Evolutionary conservation across 805 yeast species (phyloP).

Genomic region (Kluyveromyces nonfermentans): DNA sequence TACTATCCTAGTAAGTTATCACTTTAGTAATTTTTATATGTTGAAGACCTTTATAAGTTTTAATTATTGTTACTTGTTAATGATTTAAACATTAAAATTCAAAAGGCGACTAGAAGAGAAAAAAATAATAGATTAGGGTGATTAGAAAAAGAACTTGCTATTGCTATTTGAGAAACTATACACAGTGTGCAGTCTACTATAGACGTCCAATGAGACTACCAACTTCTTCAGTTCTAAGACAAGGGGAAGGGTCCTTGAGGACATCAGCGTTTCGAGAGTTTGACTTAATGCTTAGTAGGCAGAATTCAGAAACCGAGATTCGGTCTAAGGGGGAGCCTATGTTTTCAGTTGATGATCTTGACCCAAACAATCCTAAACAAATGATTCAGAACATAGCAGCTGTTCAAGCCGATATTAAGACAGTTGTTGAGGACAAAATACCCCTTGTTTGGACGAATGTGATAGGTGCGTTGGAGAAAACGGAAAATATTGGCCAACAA

Average conservation of each 20-base stretch:
- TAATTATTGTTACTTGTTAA: too few species aligned
- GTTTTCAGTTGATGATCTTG: not conserved
- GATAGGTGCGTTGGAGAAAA: conserved; percentile 38
- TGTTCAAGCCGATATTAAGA: conserved; percentile 42
- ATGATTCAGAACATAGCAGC: conserved; percentile 44
- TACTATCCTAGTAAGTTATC: too few species aligned
- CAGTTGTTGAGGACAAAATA: conserved; percentile 45
- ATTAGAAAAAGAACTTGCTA: too few species aligned
- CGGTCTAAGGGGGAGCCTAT: not conserved
- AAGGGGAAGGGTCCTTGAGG: not conserved
- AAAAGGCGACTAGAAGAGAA: too few species aligned
- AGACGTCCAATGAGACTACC: not conserved
- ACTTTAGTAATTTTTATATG: too few species aligned
- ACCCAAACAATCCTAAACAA: not conserved
- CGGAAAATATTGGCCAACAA: conserved; percentile 22
- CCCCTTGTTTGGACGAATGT: conserved; percentile 73
- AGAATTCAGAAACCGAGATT: not conserved
- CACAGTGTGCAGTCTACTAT: too few species aligned
- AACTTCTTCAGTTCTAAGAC: not conserved
- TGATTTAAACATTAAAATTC: too few species aligned
- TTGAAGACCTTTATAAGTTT: too few species aligned
- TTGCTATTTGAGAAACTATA: too few species aligned
- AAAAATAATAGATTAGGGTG: too few species aligned
- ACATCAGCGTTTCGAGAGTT: conserved; percentile 1
- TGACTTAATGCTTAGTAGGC: conserved; percentile 1